Conservation (phyloP, 192 early-diverging fungal species). For the Coemansia sp. region DNA sequence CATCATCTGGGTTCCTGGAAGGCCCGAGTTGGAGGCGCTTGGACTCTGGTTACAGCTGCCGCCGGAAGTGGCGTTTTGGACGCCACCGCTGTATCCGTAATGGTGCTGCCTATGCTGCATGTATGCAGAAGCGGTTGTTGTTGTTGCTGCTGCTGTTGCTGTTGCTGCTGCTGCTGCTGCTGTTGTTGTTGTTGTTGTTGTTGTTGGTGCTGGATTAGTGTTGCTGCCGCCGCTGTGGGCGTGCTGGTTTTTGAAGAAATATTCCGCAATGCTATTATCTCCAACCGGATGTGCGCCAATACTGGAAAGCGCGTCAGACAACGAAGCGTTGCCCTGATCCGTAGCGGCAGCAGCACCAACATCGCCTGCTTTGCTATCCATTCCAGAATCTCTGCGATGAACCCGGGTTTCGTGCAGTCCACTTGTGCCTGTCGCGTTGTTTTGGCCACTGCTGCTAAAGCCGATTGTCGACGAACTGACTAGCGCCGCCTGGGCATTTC, state of each 20-base stretch:
- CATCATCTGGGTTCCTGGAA: slow-evolving; percentile 33
- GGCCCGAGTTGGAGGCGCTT: slow-evolving; percentile 26
- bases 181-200: not conserved
- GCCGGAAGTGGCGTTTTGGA: slow-evolving; percentile 10
- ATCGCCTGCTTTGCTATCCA: not conserved
- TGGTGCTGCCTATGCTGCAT: slow-evolving; percentile 11
- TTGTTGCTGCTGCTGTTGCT: slow-evolving; percentile 17
- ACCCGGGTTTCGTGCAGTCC: slow-evolving; percentile 19
- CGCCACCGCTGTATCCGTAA: slow-evolving; percentile 20
- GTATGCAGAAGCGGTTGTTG: slow-evolving; percentile 16
- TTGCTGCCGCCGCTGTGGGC: slow-evolving; percentile 4
- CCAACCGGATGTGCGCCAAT: slow-evolving; percentile 18
- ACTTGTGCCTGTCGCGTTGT: not conserved
- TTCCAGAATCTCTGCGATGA: slow-evolving; percentile 37
- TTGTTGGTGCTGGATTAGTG: slow-evolving; percentile 2
- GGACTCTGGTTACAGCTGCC: slow-evolving; percentile 35
- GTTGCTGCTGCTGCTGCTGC: slow-evolving; percentile 20
- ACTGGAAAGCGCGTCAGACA: slow-evolving; percentile 15
- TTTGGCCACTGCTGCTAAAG: slow-evolving; percentile 8
- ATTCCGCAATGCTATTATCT: slow-evolving; percentile 37
- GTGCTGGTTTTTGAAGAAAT: slow-evolving; percentile 45
- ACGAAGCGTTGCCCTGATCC: slow-evolving; percentile 3
- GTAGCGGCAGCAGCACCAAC: not conserved
- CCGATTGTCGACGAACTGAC: slow-evolving; percentile 24
- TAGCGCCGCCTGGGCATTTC: slow-evolving; percentile 36